These are phyloP conservation scores for Diaporthe helianthi DNA, from an alignment of 2,329 filamentous ascomycete species.

Conservation along the genomic window DNA sequence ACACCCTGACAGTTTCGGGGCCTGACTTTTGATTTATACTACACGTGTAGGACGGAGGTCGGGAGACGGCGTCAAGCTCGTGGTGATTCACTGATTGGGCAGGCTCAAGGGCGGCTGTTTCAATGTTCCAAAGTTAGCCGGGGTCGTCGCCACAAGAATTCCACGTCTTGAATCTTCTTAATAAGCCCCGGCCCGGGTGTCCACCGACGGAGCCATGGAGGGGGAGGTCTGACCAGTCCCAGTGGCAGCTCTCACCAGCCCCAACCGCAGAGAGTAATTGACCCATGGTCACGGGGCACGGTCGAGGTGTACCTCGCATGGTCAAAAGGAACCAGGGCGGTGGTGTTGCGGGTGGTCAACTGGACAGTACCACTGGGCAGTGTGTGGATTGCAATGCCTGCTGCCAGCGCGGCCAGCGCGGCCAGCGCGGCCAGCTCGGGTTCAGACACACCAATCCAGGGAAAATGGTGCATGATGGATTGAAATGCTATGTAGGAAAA, in stretches of 20 bases:
- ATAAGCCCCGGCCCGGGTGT: too few relatives aligned
- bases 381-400: neutral
- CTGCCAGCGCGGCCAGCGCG: neutral
- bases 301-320: too few relatives aligned
- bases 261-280: neutral
- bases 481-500: too few relatives aligned
- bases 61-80: neutral
- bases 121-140: too few relatives aligned
- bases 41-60: neutral
- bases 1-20: conserved; percentile 2
- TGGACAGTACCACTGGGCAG: too few relatives aligned
- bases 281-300: neutral
- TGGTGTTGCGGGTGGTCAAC: neutral
- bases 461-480: too few relatives aligned
- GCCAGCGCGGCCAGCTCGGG: neutral
- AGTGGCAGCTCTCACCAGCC: too few relatives aligned
- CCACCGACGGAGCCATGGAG: too few relatives aligned
- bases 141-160: too few relatives aligned
- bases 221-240: neutral
- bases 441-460: neutral
- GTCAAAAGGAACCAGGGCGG: conserved; percentile 3
- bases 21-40: neutral
- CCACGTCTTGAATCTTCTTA: too few relatives aligned
- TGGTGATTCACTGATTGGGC: neutral
- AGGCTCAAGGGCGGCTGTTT: neutral